Conservation (phyloP, 768 basidiomycete species). For the Hysterangium stoloniferum region DNA sequence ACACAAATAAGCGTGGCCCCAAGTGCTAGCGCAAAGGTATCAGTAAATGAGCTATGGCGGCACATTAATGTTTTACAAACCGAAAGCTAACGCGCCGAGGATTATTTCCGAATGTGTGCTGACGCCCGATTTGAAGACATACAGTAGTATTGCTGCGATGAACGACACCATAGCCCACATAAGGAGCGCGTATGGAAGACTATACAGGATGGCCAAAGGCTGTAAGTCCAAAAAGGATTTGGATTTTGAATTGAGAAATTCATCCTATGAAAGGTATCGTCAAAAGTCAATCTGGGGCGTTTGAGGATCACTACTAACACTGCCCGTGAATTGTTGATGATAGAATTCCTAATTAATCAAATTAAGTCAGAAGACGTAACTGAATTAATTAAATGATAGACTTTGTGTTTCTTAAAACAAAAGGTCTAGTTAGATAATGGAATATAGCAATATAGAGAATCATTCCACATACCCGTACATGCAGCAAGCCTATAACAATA, state of each 20-base stretch:
- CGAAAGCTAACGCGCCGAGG: background rate
- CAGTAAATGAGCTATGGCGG: too few relatives aligned
- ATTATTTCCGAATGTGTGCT: background rate
- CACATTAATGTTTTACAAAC: too few relatives aligned
- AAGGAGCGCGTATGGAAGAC: constrained; percentile 2
- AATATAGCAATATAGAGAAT: background rate
- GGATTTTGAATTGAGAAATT: background rate
- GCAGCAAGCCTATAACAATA: constrained; percentile 4
- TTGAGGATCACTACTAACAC: background rate
- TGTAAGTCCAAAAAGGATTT: background rate
- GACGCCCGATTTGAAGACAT: background rate
- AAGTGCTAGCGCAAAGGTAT: too few relatives aligned
- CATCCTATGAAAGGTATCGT: too few relatives aligned
- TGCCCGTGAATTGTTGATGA: background rate
- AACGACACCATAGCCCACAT: constrained; percentile 4
- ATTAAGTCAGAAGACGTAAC: background rate
- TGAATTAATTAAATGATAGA: background rate
- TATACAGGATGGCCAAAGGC: constrained; percentile 3
- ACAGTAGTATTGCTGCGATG: constrained; percentile 3
- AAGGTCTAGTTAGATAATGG: background rate
- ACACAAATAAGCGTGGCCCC: too few relatives aligned
- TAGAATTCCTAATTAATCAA: background rate
- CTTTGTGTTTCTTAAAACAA: constrained; percentile 1
- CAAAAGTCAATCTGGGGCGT: too few relatives aligned
- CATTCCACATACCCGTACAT: background rate